phyloP scores from a whole-genome alignment of 2,329 filamentous ascomycete species.

The Apiospora malaysiana region DNA sequence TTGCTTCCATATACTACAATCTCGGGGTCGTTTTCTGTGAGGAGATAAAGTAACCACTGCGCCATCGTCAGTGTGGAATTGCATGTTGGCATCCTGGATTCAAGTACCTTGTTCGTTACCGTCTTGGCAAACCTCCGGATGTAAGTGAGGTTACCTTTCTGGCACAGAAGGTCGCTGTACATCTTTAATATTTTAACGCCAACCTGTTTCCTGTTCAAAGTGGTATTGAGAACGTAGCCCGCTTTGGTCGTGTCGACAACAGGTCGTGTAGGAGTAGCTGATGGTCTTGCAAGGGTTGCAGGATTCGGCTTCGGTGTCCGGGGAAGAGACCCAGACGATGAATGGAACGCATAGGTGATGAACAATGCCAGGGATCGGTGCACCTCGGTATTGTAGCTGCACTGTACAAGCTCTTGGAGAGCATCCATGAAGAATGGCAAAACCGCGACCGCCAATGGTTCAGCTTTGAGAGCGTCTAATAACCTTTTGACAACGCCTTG shows the following conservation, averaged over 20 bases:
- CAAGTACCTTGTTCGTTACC: constrained; percentile 86
- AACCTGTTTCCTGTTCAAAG: constrained; percentile 70
- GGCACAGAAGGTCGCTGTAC: constrained; percentile 79
- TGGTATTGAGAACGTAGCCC: constrained; percentile 42
- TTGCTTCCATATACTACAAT: constrained; percentile 81
- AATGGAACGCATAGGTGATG: constrained; percentile 88
- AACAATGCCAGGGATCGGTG: constrained; percentile 88
- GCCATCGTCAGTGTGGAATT: constrained; percentile 41
- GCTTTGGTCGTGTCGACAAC: constrained; percentile 43
- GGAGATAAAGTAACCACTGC: constrained; percentile 88
- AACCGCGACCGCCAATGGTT: constrained; percentile 74
- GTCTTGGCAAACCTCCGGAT: constrained; percentile 91
- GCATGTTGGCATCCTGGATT: constrained; percentile 30
- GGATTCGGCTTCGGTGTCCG: constrained; percentile 56
- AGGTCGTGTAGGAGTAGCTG: constrained; percentile 33
- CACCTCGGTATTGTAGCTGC: constrained; percentile 82
- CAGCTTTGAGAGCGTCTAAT: constrained; percentile 87
- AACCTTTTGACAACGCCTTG: constrained; percentile 87
- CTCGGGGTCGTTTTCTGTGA: constrained; percentile 84
- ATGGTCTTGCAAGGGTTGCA: constrained; percentile 36
- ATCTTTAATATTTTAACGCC: constrained; percentile 78
- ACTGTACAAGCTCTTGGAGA: constrained; percentile 79
- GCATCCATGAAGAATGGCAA: constrained; percentile 79
- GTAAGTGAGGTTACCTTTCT: constrained; percentile 68
- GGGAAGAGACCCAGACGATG: constrained; percentile 52